A percentile compares a stretch with the other conserved stretches of the same genome.
phyloP scores from a whole-genome alignment of 2,329 filamentous ascomycete genomes.

The Claviceps maximensis region DNA sequence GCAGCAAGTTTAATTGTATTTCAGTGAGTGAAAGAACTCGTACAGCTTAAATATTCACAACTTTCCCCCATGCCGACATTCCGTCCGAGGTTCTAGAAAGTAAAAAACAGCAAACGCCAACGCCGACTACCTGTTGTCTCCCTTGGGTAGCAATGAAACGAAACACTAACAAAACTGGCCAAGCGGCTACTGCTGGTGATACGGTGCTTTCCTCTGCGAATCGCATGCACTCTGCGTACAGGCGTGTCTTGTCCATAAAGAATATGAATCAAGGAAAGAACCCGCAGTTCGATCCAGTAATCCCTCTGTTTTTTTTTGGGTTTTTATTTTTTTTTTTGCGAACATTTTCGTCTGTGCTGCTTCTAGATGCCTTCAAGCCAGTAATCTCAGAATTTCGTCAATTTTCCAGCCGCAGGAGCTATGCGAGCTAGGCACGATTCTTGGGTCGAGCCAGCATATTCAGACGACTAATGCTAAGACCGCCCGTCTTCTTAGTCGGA shows the following conservation, averaged over 20 bases:
- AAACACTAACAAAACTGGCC: background rate
- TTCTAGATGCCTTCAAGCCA: background rate
- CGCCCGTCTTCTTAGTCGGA: conserved; percentile 37
- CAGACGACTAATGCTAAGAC: conserved; percentile 44
- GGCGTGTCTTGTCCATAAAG: background rate
- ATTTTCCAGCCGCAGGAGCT: background rate
- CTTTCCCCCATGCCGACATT: background rate
- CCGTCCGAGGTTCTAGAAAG: background rate
- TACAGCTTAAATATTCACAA: background rate
- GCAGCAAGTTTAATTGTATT: background rate
- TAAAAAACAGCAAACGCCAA: background rate
- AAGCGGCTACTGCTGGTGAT: background rate
- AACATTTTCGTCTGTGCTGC: background rate
- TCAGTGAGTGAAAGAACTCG: background rate
- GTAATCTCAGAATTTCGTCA: background rate
- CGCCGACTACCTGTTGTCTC: background rate
- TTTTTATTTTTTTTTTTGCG: no score
- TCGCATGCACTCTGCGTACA: conserved; percentile 3
- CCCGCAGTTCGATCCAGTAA: background rate
- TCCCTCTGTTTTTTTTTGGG: background rate
- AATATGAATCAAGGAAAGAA: background rate
- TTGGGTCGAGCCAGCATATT: conserved; percentile 51
- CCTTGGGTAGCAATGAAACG: background rate
- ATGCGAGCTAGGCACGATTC: conserved; percentile 29
- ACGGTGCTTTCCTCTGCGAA: background rate